These are phyloP conservation scores for Annona cherimola DNA, from an alignment of 164 flowering plant genomes.

Conservation along the genomic window DNA sequence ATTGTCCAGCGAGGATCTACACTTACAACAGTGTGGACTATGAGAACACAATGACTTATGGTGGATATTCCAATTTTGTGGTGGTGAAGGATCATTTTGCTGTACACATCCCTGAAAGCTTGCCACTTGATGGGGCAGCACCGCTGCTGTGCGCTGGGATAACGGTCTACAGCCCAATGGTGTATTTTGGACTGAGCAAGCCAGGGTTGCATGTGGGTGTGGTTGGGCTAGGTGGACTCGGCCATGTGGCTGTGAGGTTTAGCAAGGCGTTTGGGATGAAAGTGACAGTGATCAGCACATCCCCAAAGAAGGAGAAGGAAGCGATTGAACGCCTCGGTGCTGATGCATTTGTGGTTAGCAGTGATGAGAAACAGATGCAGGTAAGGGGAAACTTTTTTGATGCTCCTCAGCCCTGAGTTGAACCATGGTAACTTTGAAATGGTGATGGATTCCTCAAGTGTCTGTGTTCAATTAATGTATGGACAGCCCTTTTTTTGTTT, in stretches of 20 bases:
- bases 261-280: constrained; percentile 21
- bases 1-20: constrained; percentile 25
- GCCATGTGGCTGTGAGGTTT: constrained; percentile 17
- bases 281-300: constrained; percentile 40
- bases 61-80: constrained; percentile 20
- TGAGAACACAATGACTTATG: constrained; percentile 17
- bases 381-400: constrained; percentile 11
- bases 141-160: constrained; percentile 27
- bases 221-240: constrained; percentile 19
- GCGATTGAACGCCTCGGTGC: constrained; percentile 29
- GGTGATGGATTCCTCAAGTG: no score
- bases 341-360: constrained; percentile 26
- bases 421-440: not conserved
- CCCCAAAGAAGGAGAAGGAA: constrained; percentile 31
- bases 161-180: constrained; percentile 28
- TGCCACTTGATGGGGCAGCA: constrained; percentile 20
- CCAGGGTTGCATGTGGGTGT: constrained; percentile 18
- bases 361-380: constrained; percentile 31
- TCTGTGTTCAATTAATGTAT: no score
- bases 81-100: constrained; percentile 15
- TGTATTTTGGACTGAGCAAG: constrained; percentile 10
- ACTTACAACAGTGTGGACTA: constrained; percentile 10
- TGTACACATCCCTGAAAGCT: constrained; percentile 15
- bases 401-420: not conserved
- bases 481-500: no score